phyloP scores from a whole-genome alignment of 2,329 filamentous ascomycete species.

The Emergomyces africanus region DNA sequence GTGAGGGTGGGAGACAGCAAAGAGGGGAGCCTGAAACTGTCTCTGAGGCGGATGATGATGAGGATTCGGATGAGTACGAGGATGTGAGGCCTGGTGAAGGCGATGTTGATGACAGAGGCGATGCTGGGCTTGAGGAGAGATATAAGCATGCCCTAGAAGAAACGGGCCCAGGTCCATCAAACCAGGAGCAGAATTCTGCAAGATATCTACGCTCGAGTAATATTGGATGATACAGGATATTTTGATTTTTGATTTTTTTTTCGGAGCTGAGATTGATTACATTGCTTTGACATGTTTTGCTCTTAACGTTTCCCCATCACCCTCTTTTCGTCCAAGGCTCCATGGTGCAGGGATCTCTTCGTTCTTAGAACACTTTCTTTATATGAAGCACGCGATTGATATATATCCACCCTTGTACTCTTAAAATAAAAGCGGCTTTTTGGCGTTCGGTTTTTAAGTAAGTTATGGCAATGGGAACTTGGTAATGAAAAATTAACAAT shows the following conservation, averaged over 20 bases:
- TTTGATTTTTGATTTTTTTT: too few relatives aligned
- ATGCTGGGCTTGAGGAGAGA: conserved; percentile 56
- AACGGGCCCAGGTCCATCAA: conserved; percentile 30
- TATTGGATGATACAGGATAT: conserved; percentile 15
- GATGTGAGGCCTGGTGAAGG: conserved; percentile 42
- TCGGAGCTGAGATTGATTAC: background rate
- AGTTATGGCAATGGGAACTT: background rate
- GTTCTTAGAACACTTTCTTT: background rate
- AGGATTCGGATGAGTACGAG: conserved; percentile 37
- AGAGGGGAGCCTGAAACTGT: conserved; percentile 30
- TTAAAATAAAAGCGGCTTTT: background rate
- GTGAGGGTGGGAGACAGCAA: conserved; percentile 16
- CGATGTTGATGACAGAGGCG: conserved; percentile 30
- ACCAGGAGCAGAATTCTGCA: conserved; percentile 40
- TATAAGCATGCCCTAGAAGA: conserved; percentile 64
- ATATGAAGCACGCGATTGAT: background rate
- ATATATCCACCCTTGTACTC: background rate
- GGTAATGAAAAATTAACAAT: background rate
- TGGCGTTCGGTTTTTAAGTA: background rate
- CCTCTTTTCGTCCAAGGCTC: background rate
- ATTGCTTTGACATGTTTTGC: background rate
- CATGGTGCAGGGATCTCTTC: background rate
- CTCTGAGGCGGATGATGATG: conserved; percentile 40
- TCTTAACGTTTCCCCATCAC: background rate
- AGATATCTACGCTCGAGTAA: conserved; percentile 34